A percentile compares a stretch with the other conserved stretches of the same genome.
Conservation (phyloP, 2,329 filamentous ascomycete species). For the Trichoderma aggressivum region DNA sequence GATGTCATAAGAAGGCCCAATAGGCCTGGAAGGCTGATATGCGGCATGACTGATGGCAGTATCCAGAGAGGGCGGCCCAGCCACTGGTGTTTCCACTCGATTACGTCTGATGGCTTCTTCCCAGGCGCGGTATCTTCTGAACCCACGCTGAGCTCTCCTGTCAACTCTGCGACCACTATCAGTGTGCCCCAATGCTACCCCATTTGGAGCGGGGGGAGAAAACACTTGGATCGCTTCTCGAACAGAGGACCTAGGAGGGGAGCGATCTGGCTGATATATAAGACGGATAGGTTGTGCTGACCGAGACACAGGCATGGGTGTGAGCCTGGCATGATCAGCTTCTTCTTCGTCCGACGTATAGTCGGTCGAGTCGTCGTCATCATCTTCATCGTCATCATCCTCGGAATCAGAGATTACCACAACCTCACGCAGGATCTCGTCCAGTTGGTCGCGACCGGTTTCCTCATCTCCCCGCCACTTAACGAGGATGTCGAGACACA, state of each 20-base stretch:
- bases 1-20: constrained; percentile 5
- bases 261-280: background rate
- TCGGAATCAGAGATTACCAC: constrained; percentile 63
- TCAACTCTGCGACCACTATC: constrained; percentile 21
- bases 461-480: constrained; percentile 72
- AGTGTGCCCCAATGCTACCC: constrained; percentile 21
- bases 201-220: background rate
- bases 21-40: constrained; percentile 4
- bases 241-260: constrained; percentile 1
- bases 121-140: constrained; percentile 47
- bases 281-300: background rate
- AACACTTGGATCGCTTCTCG: background rate
- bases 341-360: constrained; percentile 28
- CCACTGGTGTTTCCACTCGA: constrained; percentile 20
- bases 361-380: constrained; percentile 42
- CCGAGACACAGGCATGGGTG: constrained; percentile 12
- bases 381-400: constrained; percentile 42
- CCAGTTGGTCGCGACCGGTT: constrained; percentile 63
- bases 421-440: constrained; percentile 64
- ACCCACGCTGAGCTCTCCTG: constrained; percentile 42
- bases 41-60: constrained; percentile 5
- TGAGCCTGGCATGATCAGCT: constrained; percentile 20
- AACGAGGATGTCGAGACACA: constrained; percentile 63
- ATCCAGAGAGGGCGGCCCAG: background rate
- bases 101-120: constrained; percentile 37